Evolutionary conservation across 164 flowering plant genomes (phyloP), one percentile per base, ranked within the genome.

Genomic region (Stephania yunnanensis): DNA sequence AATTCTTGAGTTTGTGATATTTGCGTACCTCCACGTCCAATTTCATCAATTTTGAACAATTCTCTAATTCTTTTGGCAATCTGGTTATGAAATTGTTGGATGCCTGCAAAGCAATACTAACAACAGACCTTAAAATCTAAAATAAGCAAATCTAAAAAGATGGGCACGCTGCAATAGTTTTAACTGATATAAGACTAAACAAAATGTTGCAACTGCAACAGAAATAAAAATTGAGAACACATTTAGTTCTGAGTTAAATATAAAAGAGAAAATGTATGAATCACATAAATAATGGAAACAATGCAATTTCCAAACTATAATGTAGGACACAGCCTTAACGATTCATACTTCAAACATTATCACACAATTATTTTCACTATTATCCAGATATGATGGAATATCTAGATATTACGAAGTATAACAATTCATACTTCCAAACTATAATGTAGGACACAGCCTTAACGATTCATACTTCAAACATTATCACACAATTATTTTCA

Each of bases 1-100:
- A 71, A 46, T 17, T 12, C 58, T 5, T 44, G 52, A 65, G 52
- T 13, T 63, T 46, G 71, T 46, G 46, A 52, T 2, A 36, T 36
- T 2, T 36, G 42, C 42, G 55, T 87, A 96, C 99, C 99, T 96
- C 97, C 75, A 96, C 76, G 75, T 93, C 97, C 72, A 92, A 74
- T 81, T 96, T 96, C 71, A 80, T 73, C 83, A 96, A 74, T 77
- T 92, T 96, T 46, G 87, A 83, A 84, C 99, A 96, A 73, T 85
- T 82, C 22, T 78, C 84, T 17, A 96, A 82, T 67, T 87, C 93
- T 73, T 88, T 96, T 2, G 99, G 97, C 83, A 96, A 89, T 77
- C 83, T 81, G 74, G 87, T 80, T 42, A 96, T 80, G 71, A 70
- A 69, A 74, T 96, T 96, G 78, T 91, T 91, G 82, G 99, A 90